These are phyloP conservation scores for Kuraishia borneana DNA, from an alignment of 805 yeast genomes.

Conservation along the genomic window DNA sequence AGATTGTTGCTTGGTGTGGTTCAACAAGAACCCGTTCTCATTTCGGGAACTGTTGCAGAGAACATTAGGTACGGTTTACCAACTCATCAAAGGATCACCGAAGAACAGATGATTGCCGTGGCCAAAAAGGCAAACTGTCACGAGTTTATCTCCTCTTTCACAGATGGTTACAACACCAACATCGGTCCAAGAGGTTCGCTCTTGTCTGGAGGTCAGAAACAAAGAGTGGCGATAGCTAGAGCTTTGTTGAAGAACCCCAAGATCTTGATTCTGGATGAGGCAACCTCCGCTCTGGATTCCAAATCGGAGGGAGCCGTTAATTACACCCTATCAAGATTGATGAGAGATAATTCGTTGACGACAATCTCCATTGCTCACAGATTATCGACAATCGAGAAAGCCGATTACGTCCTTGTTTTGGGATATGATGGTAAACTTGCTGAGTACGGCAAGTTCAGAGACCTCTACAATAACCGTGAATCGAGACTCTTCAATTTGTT, in stretches of 20 bases:
- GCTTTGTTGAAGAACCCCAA: constrained; percentile 66
- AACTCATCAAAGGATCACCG: constrained; percentile 37
- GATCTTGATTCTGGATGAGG: constrained; percentile 79
- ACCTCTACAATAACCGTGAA: constrained; percentile 31
- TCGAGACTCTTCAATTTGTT: constrained; percentile 20
- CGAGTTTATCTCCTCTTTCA: constrained; percentile 61
- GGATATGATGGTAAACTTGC: constrained; percentile 69
- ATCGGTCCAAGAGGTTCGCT: constrained; percentile 72
- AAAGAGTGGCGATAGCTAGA: constrained; percentile 83
- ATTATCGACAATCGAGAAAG: constrained; percentile 74
- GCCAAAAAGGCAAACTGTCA: constrained; percentile 63
- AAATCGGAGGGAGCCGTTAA: constrained; percentile 82
- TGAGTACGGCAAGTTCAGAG: constrained; percentile 62
- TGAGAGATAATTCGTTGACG: constrained; percentile 51
- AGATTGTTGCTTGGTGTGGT: constrained; percentile 77
- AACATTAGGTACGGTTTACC: constrained; percentile 68
- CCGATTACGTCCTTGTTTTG: constrained; percentile 73
- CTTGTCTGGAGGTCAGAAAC: constrained; percentile 90
- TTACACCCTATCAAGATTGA: constrained; percentile 49
- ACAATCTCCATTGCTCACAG: constrained; percentile 88
- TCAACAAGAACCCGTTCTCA: constrained; percentile 84
- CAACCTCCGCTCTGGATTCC: constrained; percentile 88
- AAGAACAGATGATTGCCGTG: constrained; percentile 54
- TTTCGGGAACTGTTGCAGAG: constrained; percentile 81
- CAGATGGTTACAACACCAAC: constrained; percentile 69